A percentile compares a stretch with the other conserved stretches of the same genome.
Conservation (phyloP, 176 grass and related monocot species). For the Ampelocalamus luodianensis region DNA sequence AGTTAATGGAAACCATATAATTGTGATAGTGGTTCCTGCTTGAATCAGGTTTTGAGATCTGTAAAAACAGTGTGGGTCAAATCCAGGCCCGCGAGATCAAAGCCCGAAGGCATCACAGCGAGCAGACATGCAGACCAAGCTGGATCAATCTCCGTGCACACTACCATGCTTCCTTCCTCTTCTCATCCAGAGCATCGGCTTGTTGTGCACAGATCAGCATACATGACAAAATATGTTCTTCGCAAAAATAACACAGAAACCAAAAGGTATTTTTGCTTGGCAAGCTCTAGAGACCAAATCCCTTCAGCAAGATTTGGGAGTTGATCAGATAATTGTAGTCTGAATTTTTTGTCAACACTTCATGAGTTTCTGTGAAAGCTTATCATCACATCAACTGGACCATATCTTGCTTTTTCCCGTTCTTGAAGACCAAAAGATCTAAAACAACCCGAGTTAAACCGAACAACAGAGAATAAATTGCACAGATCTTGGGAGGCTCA, state of each 20-base stretch:
- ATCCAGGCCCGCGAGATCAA: constrained; percentile 74
- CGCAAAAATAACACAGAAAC: background rate
- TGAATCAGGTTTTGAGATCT: background rate
- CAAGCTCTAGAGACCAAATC: background rate
- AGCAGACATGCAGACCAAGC: constrained; percentile 70
- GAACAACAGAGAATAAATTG: background rate
- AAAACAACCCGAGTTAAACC: background rate
- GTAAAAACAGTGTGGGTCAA: constrained; percentile 39
- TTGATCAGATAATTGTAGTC: constrained; percentile 88
- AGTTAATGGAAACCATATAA: background rate
- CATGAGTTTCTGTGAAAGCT: constrained; percentile 40
- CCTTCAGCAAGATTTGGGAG: background rate
- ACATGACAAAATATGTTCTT: background rate
- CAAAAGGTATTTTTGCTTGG: accelerated
- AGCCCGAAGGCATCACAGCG: constrained; percentile 64
- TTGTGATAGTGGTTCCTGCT: background rate
- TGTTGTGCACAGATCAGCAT: constrained; percentile 41
- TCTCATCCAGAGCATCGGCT: constrained; percentile 72
- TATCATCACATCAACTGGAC: constrained; percentile 57
- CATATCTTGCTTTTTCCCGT: background rate
- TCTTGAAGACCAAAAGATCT: background rate
- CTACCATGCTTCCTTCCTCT: constrained; percentile 75
- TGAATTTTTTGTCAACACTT: constrained; percentile 51
- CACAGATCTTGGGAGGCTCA: constrained; percentile 48
- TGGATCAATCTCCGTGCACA: constrained; percentile 53